Percentiles rank a stretch among this genome's conserved stretches.
Conservation (phyloP, 345 rosid species). For the Eucalyptus erythrocorys region DNA sequence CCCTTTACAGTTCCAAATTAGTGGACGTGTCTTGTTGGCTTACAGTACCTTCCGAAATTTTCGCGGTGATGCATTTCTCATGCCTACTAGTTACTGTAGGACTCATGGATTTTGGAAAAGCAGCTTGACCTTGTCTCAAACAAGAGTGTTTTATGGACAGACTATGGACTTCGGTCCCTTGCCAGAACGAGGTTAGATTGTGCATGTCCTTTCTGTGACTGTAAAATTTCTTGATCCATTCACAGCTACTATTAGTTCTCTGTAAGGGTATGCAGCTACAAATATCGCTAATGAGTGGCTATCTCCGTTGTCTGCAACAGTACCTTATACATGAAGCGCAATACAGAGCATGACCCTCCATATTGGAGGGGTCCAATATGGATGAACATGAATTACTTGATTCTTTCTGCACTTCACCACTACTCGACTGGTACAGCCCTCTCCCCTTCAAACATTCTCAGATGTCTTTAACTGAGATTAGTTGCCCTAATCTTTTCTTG, state of each 20-base stretch:
- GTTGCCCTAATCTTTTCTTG: background rate
- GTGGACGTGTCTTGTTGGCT: background rate
- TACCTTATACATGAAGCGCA: constrained; percentile 83
- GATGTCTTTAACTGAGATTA: background rate
- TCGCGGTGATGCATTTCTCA: background rate
- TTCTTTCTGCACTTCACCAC: constrained; percentile 75
- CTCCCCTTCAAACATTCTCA: background rate
- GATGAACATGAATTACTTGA: constrained; percentile 91
- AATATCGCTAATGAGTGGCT: background rate
- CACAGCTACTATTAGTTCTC: background rate
- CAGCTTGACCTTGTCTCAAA: constrained; percentile 84
- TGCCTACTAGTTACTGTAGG: constrained; percentile 17
- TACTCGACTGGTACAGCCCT: constrained; percentile 52
- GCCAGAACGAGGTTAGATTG: constrained; percentile 61
- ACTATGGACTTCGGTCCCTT: constrained; percentile 90
- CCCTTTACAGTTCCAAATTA: background rate
- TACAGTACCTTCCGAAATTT: background rate
- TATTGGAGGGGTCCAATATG: constrained; percentile 97
- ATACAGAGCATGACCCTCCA: constrained; percentile 82
- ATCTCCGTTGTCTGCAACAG: constrained; percentile 14
- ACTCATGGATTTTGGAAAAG: constrained; percentile 70
- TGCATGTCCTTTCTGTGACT: background rate
- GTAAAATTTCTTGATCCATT: background rate
- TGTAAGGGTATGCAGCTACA: background rate
- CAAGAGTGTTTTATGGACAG: constrained; percentile 60